A percentile compares a stretch with the other conserved stretches of the same genome.
Evolutionary conservation across 2,329 filamentous ascomycete genomes (phyloP).

Genomic region (Curvularia sp.): DNA sequence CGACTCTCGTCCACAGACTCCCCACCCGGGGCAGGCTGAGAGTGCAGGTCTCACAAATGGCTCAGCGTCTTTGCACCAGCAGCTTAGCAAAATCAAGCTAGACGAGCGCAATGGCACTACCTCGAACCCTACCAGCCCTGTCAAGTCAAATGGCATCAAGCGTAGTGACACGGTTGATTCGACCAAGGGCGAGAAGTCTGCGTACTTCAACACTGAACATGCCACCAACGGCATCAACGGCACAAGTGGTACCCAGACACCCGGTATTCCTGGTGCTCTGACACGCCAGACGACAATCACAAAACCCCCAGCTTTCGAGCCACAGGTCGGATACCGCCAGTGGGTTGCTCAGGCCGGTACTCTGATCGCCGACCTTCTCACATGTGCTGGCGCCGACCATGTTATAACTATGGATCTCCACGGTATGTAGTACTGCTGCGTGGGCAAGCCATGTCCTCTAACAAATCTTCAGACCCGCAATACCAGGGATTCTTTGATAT

Average conservation of each 20-base stretch:
- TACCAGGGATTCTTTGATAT: constrained; percentile 99
- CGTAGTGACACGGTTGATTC: constrained; percentile 46
- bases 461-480: constrained; percentile 73
- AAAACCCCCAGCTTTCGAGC: constrained; percentile 69
- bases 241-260: constrained; percentile 20
- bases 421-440: constrained; percentile 17
- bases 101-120: constrained; percentile 60
- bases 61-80: constrained; percentile 72
- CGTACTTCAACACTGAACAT: constrained; percentile 30
- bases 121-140: constrained; percentile 35
- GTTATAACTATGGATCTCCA: constrained; percentile 94
- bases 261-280: constrained; percentile 5
- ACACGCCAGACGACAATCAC: constrained; percentile 43
- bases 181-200: constrained; percentile 36
- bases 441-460: constrained; percentile 7
- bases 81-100: constrained; percentile 71
- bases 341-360: constrained; percentile 99
- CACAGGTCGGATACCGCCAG: constrained; percentile 93
- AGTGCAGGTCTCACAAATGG: constrained; percentile 71
- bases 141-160: constrained; percentile 35
- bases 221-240: constrained; percentile 38
- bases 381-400: constrained; percentile 94
- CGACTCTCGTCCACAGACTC: constrained; percentile 88
- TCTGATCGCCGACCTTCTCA: constrained; percentile 90
- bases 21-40: constrained; percentile 73